These are phyloP conservation scores for Lachancea mirantina DNA, from an alignment of 805 yeast species.

Conservation along the genomic window DNA sequence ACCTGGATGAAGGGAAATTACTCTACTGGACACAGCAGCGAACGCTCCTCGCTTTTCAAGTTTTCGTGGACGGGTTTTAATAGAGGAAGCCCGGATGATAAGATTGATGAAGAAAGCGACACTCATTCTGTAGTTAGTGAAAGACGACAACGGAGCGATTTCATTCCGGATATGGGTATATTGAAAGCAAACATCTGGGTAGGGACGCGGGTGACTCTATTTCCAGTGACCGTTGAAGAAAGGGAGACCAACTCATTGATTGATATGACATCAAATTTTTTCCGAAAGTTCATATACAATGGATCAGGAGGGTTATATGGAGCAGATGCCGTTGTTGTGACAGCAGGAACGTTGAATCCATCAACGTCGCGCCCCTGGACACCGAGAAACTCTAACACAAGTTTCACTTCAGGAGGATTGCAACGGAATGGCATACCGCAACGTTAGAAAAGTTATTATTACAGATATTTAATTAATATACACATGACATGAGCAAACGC, in stretches of 20 bases:
- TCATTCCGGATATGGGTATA: constrained; percentile 27
- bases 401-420: too few relatives aligned
- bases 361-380: constrained; percentile 15
- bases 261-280: constrained; percentile 34
- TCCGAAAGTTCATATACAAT: constrained; percentile 33
- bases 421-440: too few relatives aligned
- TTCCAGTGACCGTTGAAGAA: constrained; percentile 38
- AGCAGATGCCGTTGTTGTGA: constrained; percentile 10
- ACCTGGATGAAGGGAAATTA: constrained; percentile 45
- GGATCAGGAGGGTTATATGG: constrained; percentile 20
- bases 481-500: neutral
- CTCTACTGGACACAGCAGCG: constrained; percentile 59
- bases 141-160: constrained; percentile 6
- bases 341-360: constrained; percentile 10
- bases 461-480: neutral
- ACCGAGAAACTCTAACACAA: constrained; percentile 13
- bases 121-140: constrained; percentile 11
- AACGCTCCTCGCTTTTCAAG: constrained; percentile 34
- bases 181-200: constrained; percentile 46
- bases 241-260: constrained; percentile 36
- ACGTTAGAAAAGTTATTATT: neutral
- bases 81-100: constrained; percentile 16
- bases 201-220: constrained; percentile 42
- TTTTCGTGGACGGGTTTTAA: constrained; percentile 32
- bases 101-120: constrained; percentile 15